Conservation (phyloP, 352 stramenopile species). For the Blastocystis sp. region DNA sequence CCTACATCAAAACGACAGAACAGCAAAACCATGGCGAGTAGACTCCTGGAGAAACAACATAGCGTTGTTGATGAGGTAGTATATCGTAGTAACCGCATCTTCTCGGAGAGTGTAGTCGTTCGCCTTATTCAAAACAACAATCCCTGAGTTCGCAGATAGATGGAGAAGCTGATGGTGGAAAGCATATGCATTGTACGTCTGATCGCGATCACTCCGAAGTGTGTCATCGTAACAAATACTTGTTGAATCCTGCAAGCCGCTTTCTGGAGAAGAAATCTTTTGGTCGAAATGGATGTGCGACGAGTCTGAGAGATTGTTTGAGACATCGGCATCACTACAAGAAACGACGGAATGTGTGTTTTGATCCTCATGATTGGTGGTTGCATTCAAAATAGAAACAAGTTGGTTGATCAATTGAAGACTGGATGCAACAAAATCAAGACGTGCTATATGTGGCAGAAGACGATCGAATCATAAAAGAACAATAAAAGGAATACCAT, state of each 20-base stretch:
- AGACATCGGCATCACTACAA: neutral
- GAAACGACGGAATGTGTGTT: neutral
- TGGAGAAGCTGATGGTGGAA: neutral
- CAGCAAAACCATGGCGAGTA: neutral
- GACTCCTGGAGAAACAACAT: slow-evolving; percentile 1
- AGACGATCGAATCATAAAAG: neutral
- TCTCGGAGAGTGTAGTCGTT: neutral
- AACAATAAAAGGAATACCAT: neutral
- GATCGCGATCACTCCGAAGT: neutral
- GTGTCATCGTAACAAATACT: too few relatives aligned
- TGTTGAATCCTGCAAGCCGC: too few relatives aligned
- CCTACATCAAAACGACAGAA: neutral
- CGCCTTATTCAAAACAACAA: neutral
- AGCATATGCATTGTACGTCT: neutral
- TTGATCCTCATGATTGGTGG: neutral
- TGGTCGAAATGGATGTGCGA: too few relatives aligned
- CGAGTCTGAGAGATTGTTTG: too few relatives aligned
- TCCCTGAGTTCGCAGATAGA: neutral
- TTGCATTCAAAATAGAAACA: neutral
- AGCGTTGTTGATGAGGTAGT: neutral
- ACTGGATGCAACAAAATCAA: neutral
- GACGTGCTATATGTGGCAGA: neutral
- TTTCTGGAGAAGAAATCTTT: too few relatives aligned
- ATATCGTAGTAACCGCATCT: neutral
- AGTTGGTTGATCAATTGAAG: neutral